These are phyloP conservation scores for Picea glauca DNA, from an alignment of 75 land plant species.

Conservation along the genomic window DNA sequence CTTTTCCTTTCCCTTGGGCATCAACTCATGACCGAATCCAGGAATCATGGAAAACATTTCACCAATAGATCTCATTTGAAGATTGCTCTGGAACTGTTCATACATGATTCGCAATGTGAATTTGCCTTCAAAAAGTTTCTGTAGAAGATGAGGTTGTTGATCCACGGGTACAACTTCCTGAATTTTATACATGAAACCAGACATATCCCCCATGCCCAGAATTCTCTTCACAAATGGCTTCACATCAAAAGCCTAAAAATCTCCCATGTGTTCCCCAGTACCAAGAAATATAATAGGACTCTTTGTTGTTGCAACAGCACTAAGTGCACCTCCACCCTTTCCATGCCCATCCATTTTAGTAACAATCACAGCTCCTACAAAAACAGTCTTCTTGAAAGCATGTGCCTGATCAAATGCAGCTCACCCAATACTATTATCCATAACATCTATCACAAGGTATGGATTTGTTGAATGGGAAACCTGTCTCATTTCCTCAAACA, in stretches of 20 bases:
- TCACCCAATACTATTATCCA: no score
- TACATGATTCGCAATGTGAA: slow-evolving; percentile 48
- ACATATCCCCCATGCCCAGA: slow-evolving; percentile 54
- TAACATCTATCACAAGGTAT: no score
- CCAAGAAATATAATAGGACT: slow-evolving; percentile 55
- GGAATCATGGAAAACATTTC: slow-evolving; percentile 16
- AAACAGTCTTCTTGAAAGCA: slow-evolving; percentile 9
- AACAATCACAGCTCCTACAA: no score
- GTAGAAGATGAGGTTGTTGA: slow-evolving; percentile 44
- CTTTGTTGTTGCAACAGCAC: slow-evolving; percentile 39
- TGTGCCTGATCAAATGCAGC: no score
- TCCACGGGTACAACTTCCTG: slow-evolving; percentile 48
- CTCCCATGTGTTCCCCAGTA: slow-evolving; percentile 51
- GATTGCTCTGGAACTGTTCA: slow-evolving; percentile 48
- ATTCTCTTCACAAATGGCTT: slow-evolving; percentile 51
- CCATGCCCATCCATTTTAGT: no score
- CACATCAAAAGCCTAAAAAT: slow-evolving; percentile 46
- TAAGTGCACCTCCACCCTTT: slow-evolving; percentile 18
- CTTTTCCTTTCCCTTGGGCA: no score
- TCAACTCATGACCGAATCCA: no score
- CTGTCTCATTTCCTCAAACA: no score
- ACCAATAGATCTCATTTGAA: slow-evolving; percentile 40
- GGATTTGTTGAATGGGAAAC: no score
- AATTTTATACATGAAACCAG: slow-evolving; percentile 45
- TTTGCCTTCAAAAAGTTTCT: slow-evolving; percentile 39